Evolutionary conservation across 2,329 filamentous ascomycete species (phyloP).

Genomic region (Penicillium sp.): DNA sequence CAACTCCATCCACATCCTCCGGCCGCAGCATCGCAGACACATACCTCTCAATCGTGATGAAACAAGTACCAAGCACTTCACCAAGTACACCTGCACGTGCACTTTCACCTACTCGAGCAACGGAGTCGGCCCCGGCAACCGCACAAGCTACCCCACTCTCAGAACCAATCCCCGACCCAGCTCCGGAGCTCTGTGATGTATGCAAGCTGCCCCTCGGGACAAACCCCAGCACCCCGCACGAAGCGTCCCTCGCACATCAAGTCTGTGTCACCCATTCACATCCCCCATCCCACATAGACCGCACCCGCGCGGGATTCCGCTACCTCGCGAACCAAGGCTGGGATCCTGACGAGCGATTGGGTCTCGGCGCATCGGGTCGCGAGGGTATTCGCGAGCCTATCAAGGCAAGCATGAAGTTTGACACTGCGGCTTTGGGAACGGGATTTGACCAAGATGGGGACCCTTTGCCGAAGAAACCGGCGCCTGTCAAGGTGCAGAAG

Average conservation of each 20-base stretch:
- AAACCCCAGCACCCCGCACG: slow-evolving; percentile 42
- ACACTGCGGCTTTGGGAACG: slow-evolving; percentile 72
- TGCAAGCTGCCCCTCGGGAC: slow-evolving; percentile 57
- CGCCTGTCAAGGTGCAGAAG: slow-evolving; percentile 48
- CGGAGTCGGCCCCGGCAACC: slow-evolving; percentile 5
- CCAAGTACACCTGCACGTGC: slow-evolving; percentile 9
- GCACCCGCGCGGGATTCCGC: slow-evolving; percentile 56
- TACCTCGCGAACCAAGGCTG: slow-evolving; percentile 61
- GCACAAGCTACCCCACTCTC: not conserved
- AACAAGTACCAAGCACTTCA: slow-evolving; percentile 9
- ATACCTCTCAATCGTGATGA: slow-evolving; percentile 52
- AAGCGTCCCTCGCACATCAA: slow-evolving; percentile 58
- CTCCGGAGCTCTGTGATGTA: slow-evolving; percentile 50
- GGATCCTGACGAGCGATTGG: slow-evolving; percentile 63
- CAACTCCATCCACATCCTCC: slow-evolving; percentile 27
- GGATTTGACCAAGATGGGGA: slow-evolving; percentile 33
- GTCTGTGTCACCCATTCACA: slow-evolving; percentile 57
- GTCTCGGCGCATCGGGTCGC: slow-evolving; percentile 66
- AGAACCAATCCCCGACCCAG: not conserved
- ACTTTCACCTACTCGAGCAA: slow-evolving; percentile 7
- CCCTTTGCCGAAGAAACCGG: slow-evolving; percentile 34
- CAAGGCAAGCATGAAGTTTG: slow-evolving; percentile 69
- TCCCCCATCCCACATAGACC: slow-evolving; percentile 60
- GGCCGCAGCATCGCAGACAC: slow-evolving; percentile 38
- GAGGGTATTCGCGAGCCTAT: slow-evolving; percentile 76